These are phyloP conservation scores for Auricularia cornea DNA, from an alignment of 768 basidiomycete genomes.

Conservation along the genomic window DNA sequence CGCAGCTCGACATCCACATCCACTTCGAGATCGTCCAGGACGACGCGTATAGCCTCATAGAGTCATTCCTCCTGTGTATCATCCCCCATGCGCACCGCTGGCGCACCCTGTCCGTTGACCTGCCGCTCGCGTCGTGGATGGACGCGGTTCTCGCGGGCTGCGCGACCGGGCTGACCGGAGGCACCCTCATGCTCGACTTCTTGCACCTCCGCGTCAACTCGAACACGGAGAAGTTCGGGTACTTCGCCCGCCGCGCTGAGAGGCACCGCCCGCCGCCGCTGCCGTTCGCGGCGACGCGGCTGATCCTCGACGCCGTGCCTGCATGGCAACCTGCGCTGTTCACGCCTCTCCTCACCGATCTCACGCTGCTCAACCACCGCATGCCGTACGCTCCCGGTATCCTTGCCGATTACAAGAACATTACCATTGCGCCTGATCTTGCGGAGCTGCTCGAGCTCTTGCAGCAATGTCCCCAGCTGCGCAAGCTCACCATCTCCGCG, in stretches of 20 bases:
- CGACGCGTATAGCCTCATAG: background rate
- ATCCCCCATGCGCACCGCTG: background rate
- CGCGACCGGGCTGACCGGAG: background rate
- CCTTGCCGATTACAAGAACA: no score
- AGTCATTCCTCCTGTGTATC: background rate
- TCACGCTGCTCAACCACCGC: background rate
- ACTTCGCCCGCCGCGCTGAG: background rate
- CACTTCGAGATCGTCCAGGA: background rate
- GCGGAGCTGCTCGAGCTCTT: no score
- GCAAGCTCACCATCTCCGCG: no score
- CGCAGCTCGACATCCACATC: background rate
- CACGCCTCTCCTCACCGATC: background rate
- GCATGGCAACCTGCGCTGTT: background rate
- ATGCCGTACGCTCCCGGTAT: background rate
- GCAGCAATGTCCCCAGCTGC: no score
- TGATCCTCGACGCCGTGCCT: background rate
- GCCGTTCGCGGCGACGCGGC: background rate
- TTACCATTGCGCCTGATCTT: no score
- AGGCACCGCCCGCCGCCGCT: background rate
- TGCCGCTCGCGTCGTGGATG: background rate
- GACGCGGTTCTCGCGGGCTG: background rate
- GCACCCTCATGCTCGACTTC: background rate
- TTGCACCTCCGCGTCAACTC: background rate
- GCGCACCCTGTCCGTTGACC: background rate
- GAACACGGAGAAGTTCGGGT: background rate